Conservation (phyloP, 371 early-diverging fungal species). For the Saksenaea oblongispora region DNA sequence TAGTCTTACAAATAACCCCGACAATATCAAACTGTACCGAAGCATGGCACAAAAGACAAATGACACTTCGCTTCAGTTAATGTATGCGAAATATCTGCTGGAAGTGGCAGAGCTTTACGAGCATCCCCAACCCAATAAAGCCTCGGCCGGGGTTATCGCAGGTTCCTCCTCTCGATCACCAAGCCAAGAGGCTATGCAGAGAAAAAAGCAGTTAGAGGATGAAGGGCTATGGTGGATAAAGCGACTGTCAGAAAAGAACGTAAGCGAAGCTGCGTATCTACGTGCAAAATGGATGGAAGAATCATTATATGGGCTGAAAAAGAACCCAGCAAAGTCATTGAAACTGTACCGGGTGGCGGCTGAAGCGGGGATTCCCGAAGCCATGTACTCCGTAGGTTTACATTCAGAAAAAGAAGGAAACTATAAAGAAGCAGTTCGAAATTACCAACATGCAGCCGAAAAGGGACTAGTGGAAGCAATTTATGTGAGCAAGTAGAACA, state of each 20-base stretch:
- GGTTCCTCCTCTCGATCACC: constrained; percentile 11
- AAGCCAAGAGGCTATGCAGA: constrained; percentile 1
- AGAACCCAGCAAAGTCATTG: constrained; percentile 49
- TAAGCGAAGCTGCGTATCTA: constrained; percentile 74
- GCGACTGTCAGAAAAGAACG: constrained; percentile 60
- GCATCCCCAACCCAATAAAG: neutral
- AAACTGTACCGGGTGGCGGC: constrained; percentile 41
- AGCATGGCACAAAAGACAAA: constrained; percentile 72
- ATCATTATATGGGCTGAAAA: constrained; percentile 57
- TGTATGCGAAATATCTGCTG: constrained; percentile 81
- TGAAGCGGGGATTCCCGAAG: constrained; percentile 37
- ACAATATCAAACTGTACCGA: constrained; percentile 67
- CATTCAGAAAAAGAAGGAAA: constrained; percentile 62
- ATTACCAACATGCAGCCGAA: constrained; percentile 76
- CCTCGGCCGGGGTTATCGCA: neutral
- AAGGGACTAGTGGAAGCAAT: constrained; percentile 67
- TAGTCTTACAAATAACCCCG: constrained; percentile 60
- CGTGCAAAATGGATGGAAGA: constrained; percentile 71
- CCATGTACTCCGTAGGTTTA: constrained; percentile 35
- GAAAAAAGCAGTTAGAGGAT: constrained; percentile 45
- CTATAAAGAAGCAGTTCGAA: constrained; percentile 65
- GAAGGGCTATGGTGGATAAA: constrained; percentile 76
- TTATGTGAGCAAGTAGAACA: constrained; percentile 48
- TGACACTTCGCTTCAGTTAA: constrained; percentile 80
- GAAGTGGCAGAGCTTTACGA: constrained; percentile 50